Base-by-base conservation (phyloP, 345 rosid genomes). In the Aquilaria malaccensis region DNA sequence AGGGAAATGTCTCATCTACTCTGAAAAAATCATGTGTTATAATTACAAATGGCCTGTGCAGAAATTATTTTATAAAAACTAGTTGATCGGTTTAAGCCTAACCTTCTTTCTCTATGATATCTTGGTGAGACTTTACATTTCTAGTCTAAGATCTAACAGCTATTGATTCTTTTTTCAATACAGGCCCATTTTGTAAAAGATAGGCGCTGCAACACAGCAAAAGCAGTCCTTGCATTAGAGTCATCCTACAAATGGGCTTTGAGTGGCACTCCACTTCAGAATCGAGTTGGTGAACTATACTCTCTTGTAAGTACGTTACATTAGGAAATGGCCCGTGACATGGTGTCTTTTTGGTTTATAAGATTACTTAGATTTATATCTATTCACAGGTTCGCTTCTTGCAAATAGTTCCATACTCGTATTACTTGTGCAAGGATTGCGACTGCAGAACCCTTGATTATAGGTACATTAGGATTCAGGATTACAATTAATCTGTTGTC, bases 251-350 rank as follows among this genome's bases (percentile, higher is more conserved):
- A 81, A 76, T 94, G 99, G 99, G 96, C 97, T 70, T 57, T 94
- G 68, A 94, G 99, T 59, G 99, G 99, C 62, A 94, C 99, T 62
- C 99, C 99, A 66, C 89, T 94, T 59, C 99, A 94, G 76, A 94
- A 94, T 62, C 99, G 97, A 54, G 97, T 94, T 57, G 99, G 97
- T 62, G 99, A 94, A 72, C 92, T 94, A 63, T 94, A 94, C 81
- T 90, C 99, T 62, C 72, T 94, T 75, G 97, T 94, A 67, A 88
- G 81, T 54, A 55, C 59, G 22, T 29, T 58, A 52, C 62, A 62
- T 58, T 46, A 71, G 29, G n/a, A 61, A 37, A 32, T 57, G 57
- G 15, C 29, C 50, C 22, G n/a, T 45, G 60, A 22, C 53, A 31
- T 45, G 59, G 47, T 10, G 59, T 57, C 61, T 55, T 72, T 63